Conservation (phyloP, 306 rosid genomes). For the Vigna radiata region DNA sequence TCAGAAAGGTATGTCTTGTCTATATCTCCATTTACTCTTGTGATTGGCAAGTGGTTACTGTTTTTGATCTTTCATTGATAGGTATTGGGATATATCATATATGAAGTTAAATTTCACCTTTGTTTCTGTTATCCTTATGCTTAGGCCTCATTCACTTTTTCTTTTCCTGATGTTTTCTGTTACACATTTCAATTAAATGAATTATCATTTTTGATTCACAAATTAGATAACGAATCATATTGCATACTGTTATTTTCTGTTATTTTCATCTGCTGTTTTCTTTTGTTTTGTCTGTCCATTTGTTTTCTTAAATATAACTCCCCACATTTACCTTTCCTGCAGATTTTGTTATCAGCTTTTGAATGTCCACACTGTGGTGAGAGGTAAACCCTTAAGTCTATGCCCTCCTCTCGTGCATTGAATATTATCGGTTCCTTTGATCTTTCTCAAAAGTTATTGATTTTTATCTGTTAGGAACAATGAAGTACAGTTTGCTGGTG, state of each 20-base stretch:
- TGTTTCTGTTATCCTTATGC: background rate
- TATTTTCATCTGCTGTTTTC: constrained; percentile 23
- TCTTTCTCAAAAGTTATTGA: constrained; percentile 8
- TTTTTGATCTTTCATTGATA: constrained; percentile 3
- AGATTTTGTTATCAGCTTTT: constrained; percentile 91
- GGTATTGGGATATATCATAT: constrained; percentile 4
- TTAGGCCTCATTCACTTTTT: background rate
- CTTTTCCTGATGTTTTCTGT: background rate
- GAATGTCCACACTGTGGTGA: constrained; percentile 94
- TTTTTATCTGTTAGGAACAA: constrained; percentile 64
- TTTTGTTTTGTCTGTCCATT: constrained; percentile 13
- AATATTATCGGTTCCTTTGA: constrained; percentile 2
- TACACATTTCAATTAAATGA: constrained; percentile 21
- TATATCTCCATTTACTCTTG: background rate
- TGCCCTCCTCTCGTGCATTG: constrained; percentile 4
- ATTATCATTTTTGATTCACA: background rate
- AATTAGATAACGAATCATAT: background rate
- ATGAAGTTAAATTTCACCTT: background rate
- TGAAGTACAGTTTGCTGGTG: constrained; percentile 98
- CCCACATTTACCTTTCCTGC: constrained; percentile 27
- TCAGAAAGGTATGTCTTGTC: constrained; percentile 71
- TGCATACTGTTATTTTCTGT: constrained; percentile 22
- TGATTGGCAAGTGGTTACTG: background rate
- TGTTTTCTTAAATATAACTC: constrained; percentile 26
- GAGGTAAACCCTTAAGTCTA: constrained; percentile 58